These are phyloP conservation scores for Geranomyces variabilis DNA, from an alignment of 192 early-diverging fungal genomes.

Conservation along the genomic window DNA sequence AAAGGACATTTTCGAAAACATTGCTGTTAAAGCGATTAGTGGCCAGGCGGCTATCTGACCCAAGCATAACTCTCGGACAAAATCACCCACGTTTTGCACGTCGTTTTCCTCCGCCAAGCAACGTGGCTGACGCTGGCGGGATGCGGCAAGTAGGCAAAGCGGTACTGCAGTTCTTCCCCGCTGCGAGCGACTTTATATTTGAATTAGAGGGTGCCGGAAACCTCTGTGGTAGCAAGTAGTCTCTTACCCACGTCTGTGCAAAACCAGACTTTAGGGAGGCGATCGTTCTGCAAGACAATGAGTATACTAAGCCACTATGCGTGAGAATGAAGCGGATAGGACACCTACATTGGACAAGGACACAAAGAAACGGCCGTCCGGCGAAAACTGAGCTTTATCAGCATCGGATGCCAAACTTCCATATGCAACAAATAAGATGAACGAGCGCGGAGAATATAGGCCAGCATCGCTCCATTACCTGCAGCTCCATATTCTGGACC, in stretches of 20 bases:
- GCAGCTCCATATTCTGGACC: slow-evolving; percentile 7
- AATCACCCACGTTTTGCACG: slow-evolving; percentile 30
- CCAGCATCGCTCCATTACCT: background rate
- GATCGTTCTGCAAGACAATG: slow-evolving; percentile 55
- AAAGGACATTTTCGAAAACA: slow-evolving; percentile 46
- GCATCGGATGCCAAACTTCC: background rate
- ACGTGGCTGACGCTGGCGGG: slow-evolving; percentile 61
- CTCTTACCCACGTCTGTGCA: slow-evolving; percentile 12
- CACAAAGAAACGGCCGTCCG: slow-evolving; percentile 64
- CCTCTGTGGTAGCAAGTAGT: background rate
- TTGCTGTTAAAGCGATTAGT: background rate
- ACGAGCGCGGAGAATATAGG: background rate
- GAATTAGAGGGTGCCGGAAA: background rate
- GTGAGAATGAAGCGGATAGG: background rate
- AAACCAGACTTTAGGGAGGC: slow-evolving; percentile 70
- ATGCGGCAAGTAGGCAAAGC: slow-evolving; percentile 73
- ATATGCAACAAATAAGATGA: background rate
- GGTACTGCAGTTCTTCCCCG: slow-evolving; percentile 26
- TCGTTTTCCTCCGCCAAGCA: slow-evolving; percentile 58
- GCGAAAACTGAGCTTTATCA: slow-evolving; percentile 58
- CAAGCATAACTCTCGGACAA: background rate
- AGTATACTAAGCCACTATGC: background rate
- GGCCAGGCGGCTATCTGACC: background rate
- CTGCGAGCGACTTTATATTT: background rate
- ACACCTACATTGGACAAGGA: slow-evolving; percentile 59